A percentile compares a stretch with the other conserved stretches of the same genome.
Conservation (phyloP, 2,329 filamentous ascomycete species). For the Talaromyces islandicus region DNA sequence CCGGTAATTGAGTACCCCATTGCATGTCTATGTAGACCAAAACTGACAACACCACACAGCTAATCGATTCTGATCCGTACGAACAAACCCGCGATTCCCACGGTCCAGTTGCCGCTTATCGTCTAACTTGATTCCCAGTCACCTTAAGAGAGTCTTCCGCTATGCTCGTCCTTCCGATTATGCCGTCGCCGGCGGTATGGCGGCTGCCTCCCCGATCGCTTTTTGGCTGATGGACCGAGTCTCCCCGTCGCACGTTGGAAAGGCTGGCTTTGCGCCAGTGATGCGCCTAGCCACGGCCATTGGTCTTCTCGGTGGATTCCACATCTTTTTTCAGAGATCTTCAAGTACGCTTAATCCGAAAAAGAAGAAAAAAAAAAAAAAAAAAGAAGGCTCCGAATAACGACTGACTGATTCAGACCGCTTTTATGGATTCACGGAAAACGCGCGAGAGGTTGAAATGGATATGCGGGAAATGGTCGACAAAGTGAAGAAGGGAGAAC, state of each 20-base stretch:
- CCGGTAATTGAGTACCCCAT: conserved; percentile 57
- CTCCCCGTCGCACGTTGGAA: conserved; percentile 77
- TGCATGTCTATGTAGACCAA: neutral
- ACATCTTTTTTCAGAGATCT: conserved; percentile 80
- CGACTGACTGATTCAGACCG: conserved; percentile 54
- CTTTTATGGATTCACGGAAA: conserved; percentile 94
- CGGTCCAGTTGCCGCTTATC: neutral
- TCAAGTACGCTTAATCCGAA: conserved; percentile 56
- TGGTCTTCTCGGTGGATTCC: conserved; percentile 70
- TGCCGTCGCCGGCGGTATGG: conserved; percentile 60
- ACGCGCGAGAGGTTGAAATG: conserved; percentile 84
- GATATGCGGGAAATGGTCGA: conserved; percentile 98
- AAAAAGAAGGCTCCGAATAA: neutral
- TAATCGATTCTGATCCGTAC: conserved; percentile 99
- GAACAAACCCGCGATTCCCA: conserved; percentile 21
- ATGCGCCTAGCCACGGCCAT: conserved; percentile 74
- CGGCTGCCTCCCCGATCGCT: conserved; percentile 65
- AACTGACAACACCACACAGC: conserved; percentile 48
- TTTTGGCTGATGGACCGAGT: conserved; percentile 78
- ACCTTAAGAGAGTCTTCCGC: conserved; percentile 80
- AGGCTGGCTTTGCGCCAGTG: conserved; percentile 72
- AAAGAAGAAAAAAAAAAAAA: neutral
- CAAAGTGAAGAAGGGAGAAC: conserved; percentile 87
- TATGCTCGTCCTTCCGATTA: conserved; percentile 89
- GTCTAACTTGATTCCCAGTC: conserved; percentile 50